Conservation (phyloP, 352 stramenopile species). For the Saprolegnia diclina region DNA sequence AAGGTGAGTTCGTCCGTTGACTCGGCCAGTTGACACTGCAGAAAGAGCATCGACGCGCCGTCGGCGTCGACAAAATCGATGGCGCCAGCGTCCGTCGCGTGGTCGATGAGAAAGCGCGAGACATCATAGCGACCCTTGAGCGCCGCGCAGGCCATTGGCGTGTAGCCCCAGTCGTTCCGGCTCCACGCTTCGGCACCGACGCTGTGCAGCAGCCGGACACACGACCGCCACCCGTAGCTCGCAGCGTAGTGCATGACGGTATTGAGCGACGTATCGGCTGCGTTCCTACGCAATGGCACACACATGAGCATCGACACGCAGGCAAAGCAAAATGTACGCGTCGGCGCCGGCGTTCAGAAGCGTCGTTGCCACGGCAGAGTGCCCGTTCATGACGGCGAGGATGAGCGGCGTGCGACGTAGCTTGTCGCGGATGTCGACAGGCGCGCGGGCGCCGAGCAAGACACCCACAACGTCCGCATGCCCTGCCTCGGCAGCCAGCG, state of each 20-base stretch:
- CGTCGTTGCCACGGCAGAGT: slow-evolving; percentile 42
- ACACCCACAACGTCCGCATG: slow-evolving; percentile 51
- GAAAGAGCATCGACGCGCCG: slow-evolving; percentile 70
- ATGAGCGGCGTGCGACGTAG: slow-evolving; percentile 75
- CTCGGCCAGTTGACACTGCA: slow-evolving; percentile 70
- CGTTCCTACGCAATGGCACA: slow-evolving; percentile 34
- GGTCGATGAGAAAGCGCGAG: slow-evolving; percentile 60
- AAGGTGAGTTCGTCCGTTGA: slow-evolving; percentile 60
- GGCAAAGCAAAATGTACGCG: slow-evolving; percentile 27
- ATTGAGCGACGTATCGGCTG: slow-evolving; percentile 69
- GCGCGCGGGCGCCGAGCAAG: slow-evolving; percentile 40
- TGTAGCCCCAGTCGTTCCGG: slow-evolving; percentile 68
- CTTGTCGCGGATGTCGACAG: slow-evolving; percentile 61
- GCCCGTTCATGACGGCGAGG: slow-evolving; percentile 67
- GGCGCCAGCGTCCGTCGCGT: slow-evolving; percentile 48
- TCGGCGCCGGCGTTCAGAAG: slow-evolving; percentile 68
- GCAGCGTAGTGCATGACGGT: slow-evolving; percentile 70
- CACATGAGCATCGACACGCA: background rate
- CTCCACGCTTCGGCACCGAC: slow-evolving; percentile 59
- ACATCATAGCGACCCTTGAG: slow-evolving; percentile 52
- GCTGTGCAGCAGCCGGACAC: slow-evolving; percentile 48
- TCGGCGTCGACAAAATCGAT: slow-evolving; percentile 69
- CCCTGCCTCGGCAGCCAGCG: slow-evolving; percentile 50
- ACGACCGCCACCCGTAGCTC: slow-evolving; percentile 68
- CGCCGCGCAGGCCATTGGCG: slow-evolving; percentile 59